Evolutionary conservation across 2,329 filamentous ascomycete genomes (phyloP), one percentile per base, ranked within the genome.

Genomic region (Helotiales sp.): DNA sequence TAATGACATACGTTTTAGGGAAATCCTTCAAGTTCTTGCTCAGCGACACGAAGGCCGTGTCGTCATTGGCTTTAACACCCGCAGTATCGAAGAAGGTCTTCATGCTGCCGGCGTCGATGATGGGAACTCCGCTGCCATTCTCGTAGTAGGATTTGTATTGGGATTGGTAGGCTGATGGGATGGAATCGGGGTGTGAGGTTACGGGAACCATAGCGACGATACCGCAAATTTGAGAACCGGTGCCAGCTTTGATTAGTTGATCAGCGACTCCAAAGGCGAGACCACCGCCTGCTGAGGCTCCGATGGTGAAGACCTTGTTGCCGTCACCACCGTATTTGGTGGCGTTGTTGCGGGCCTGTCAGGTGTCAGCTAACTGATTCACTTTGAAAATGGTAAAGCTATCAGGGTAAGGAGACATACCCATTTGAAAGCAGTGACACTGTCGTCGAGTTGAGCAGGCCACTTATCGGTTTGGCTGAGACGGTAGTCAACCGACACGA

Each of bases 401-500:
- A 8, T 5, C 37, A 28, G 34, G 8, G n/a, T 24, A 30, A n/a
- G 22, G 40, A 7, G 20, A 34, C 55, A 20, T 63, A 74, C 71
- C 73, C 73, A 75, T 54, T 70, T 69, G 30, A 55, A 74, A 26
- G 68, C 72, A 37, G 63, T 57, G 13, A 72, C 17, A 37, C 61
- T 57, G 40, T 79, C 77, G 8, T 77, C 73, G 13, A 79, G 69
- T 45, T 73, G 71, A n/a, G 70, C 70, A n/a, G 75, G 74, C 37
- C 74, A 67, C 55, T 74, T 73, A 60, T 73, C 52, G 20, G 57
- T 60, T 6, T 71, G 65, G 40, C 62, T 66, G 20, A 74, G 64
- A 13, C 75, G 75, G 65, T 80, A 80, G 26, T 76, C 75, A 32
- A 80, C 75, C 10, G 74, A 75, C 45, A 80, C 74, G 37, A 80